Evolutionary conservation across 2,329 filamentous ascomycete genomes (phyloP).

Genomic region (Epichloe typhina): DNA sequence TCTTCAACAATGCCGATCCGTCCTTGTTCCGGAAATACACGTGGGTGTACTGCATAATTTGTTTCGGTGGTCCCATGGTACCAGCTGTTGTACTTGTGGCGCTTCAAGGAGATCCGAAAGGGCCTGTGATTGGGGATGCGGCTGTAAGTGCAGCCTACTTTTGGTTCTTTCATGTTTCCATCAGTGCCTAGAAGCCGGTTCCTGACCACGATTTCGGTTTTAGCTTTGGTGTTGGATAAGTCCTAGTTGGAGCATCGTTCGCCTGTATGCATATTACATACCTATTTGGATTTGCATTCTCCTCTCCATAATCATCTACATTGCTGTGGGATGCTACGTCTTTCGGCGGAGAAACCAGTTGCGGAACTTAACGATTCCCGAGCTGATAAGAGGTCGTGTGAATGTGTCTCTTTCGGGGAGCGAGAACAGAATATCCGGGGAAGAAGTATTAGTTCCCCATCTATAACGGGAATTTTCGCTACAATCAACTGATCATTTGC

Average conservation of each 20-base stretch:
- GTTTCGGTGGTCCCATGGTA: constrained; percentile 58
- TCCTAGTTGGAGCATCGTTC: constrained; percentile 37
- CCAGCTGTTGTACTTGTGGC: constrained; percentile 55
- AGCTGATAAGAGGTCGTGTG: constrained; percentile 11
- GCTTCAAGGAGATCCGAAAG: constrained; percentile 26
- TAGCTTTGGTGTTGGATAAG: constrained; percentile 47
- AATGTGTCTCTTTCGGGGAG: constrained; percentile 13
- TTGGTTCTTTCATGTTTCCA: background rate
- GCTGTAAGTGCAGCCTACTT: constrained; percentile 27
- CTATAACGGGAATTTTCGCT: background rate
- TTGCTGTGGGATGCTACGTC: constrained; percentile 44
- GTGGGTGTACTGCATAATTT: constrained; percentile 54
- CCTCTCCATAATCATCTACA: constrained; percentile 39
- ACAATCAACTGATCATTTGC: too few species aligned
- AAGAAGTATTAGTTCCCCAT: constrained; percentile 16
- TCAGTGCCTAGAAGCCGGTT: constrained; percentile 16
- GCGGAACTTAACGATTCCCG: constrained; percentile 27
- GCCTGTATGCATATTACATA: constrained; percentile 47
- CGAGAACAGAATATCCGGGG: constrained; percentile 18
- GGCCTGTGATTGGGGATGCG: constrained; percentile 40
- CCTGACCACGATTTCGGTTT: too few species aligned
- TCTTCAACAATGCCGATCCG: constrained; percentile 42
- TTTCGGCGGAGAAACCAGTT: constrained; percentile 45
- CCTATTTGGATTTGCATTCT: constrained; percentile 48
- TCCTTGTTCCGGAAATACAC: constrained; percentile 55